Conservation (phyloP, 176 grass and related monocot genomes). For the Thalia dealbata region DNA sequence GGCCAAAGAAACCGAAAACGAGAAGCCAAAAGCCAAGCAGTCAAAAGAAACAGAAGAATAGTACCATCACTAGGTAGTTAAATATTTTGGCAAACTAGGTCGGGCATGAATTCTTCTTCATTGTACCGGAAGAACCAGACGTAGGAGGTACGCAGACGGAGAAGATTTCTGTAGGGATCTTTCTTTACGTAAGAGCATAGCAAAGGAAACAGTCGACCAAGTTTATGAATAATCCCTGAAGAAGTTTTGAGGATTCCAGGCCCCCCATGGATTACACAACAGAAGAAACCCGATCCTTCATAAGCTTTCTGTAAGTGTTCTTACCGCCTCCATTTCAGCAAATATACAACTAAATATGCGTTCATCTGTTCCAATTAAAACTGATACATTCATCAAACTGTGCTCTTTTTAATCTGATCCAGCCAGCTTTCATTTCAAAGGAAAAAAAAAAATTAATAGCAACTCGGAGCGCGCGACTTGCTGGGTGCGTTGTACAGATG, state of each 20-base stretch:
- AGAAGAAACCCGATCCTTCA: neutral
- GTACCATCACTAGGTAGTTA: conserved; percentile 30
- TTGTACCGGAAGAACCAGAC: neutral
- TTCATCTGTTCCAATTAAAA: neutral
- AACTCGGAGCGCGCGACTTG: neutral
- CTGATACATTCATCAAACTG: neutral
- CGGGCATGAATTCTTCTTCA: neutral
- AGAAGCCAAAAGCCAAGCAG: conserved; percentile 46
- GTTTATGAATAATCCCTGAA: neutral
- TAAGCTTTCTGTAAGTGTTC: neutral
- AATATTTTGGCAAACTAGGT: neutral
- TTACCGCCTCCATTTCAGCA: neutral
- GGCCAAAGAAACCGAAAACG: conserved; percentile 74
- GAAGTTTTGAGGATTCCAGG: neutral
- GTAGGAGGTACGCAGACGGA: neutral
- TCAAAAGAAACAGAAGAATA: conserved; percentile 43
- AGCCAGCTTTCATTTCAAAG: neutral
- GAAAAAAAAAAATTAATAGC: no score
- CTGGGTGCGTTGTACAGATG: neutral
- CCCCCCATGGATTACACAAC: neutral
- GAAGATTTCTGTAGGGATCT: neutral
- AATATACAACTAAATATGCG: neutral
- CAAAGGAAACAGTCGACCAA: neutral
- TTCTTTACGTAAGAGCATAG: neutral
- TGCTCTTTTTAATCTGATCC: neutral